phyloP scores from a whole-genome alignment of 2,329 filamentous ascomycete genomes.

The Neophaeococcomyces mojaviensis region DNA sequence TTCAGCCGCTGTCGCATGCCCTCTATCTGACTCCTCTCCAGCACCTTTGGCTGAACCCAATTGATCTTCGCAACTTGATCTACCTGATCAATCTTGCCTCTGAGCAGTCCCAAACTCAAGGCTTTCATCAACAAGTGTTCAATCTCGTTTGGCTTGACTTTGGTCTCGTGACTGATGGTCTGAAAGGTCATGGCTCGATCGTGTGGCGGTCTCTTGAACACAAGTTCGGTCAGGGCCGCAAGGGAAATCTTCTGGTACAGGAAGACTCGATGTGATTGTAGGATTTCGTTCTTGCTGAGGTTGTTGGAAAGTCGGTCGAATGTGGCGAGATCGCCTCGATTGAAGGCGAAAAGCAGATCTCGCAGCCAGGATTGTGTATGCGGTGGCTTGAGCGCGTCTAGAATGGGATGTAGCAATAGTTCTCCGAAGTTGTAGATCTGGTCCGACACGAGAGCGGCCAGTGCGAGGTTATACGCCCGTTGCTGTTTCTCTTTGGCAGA shows the following conservation, averaged over 20 bases:
- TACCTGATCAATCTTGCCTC: conserved; percentile 93
- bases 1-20: conserved; percentile 80
- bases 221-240: conserved; percentile 88
- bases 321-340: conserved; percentile 81
- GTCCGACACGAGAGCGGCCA: conserved; percentile 86
- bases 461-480: conserved; percentile 84
- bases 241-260: conserved; percentile 97
- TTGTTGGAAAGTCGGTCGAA: conserved; percentile 78
- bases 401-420: conserved; percentile 92
- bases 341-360: conserved; percentile 95
- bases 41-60: conserved; percentile 97
- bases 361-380: conserved; percentile 72
- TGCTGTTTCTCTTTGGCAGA: conserved; percentile 66
- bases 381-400: conserved; percentile 68
- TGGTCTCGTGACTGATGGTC: conserved; percentile 84
- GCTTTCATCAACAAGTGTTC: conserved; percentile 99
- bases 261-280: conserved; percentile 72
- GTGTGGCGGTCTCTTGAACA: conserved; percentile 91
- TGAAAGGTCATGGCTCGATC: conserved; percentile 89
- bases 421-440: conserved; percentile 99
- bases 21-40: conserved; percentile 91
- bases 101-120: conserved; percentile 80
- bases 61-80: conserved; percentile 89
- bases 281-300: conserved; percentile 69
- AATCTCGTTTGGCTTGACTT: conserved; percentile 83